Evolutionary conservation across 1,284 basidiomycete species (phyloP).

Genomic region (Microbotryum violaceum): DNA sequence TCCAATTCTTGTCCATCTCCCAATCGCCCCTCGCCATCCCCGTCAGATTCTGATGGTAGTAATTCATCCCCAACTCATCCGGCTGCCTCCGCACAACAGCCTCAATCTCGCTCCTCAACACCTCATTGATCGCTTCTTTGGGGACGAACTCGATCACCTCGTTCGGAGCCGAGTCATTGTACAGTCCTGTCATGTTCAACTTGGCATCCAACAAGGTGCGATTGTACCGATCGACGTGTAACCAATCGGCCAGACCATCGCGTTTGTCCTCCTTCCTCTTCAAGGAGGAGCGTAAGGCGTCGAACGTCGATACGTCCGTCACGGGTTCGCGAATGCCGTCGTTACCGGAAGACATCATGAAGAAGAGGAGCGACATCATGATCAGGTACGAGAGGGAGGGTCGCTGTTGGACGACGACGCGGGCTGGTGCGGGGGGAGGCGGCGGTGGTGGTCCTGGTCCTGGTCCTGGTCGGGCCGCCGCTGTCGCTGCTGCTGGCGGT

Average conservation of each 20-base stretch:
- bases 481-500: too few relatives aligned
- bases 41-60: conserved; percentile 32
- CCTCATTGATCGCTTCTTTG: not conserved
- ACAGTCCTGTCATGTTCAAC: conserved; percentile 6
- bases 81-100: not conserved
- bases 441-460: too few relatives aligned
- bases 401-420: conserved; percentile 8
- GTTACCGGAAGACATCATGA: conserved; percentile 23
- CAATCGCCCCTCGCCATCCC: conserved; percentile 35
- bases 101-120: conserved; percentile 13
- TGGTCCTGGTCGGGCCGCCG: too few relatives aligned
- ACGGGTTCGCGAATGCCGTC: conserved; percentile 5
- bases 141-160: conserved; percentile 3
- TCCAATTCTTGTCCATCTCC: not conserved
- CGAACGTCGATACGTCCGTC: conserved; percentile 5
- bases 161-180: not conserved
- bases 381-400: conserved; percentile 31
- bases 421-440: not conserved
- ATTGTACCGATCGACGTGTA: not conserved
- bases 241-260: not conserved
- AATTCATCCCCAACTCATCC: not conserved
- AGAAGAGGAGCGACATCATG: conserved; percentile 33
- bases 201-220: conserved; percentile 6
- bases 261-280: conserved; percentile 7
- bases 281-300: conserved; percentile 15